These are phyloP conservation scores for Elsinoe fawcettii DNA, from an alignment of 2,329 filamentous ascomycete genomes.

Conservation along the genomic window DNA sequence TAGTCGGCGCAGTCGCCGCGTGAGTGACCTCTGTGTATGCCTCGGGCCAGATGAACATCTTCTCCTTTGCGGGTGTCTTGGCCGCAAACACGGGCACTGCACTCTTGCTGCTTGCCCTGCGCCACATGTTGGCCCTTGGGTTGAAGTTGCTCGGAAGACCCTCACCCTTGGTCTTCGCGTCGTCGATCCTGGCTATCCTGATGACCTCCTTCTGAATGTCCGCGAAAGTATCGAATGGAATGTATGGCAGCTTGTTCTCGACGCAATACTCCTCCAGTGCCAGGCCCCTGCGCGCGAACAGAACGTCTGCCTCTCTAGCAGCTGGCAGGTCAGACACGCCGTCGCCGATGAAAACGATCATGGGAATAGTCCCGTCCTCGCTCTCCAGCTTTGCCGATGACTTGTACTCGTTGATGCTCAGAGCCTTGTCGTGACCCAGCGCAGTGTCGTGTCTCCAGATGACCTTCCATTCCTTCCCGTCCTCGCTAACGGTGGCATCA, in stretches of 20 bases:
- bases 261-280: constrained; percentile 59
- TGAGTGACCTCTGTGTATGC: constrained; percentile 34
- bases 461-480: constrained; percentile 56
- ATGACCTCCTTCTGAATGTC: constrained; percentile 56
- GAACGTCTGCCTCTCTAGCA: constrained; percentile 57
- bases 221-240: constrained; percentile 57
- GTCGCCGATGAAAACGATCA: constrained; percentile 64
- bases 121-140: constrained; percentile 61
- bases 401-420: constrained; percentile 56
- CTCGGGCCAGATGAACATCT: constrained; percentile 57
- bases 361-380: constrained; percentile 54
- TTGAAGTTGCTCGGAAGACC: constrained; percentile 57
- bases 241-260: constrained; percentile 53
- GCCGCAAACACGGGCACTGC: constrained; percentile 46
- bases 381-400: constrained; percentile 45
- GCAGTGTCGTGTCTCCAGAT: constrained; percentile 60
- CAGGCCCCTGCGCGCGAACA: constrained; percentile 59
- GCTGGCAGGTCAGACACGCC: constrained; percentile 61
- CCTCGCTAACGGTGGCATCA: constrained; percentile 51
- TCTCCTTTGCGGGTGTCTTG: constrained; percentile 51
- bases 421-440: constrained; percentile 59
- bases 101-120: constrained; percentile 52
- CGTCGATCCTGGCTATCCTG: constrained; percentile 52
- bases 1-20: not conserved
- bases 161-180: constrained; percentile 51